Percentiles rank a stretch among this genome's conserved stretches.
These are phyloP conservation scores for Fomitopsis schrenkii DNA, from an alignment of 1,284 basidiomycete species.

Conservation along the genomic window DNA sequence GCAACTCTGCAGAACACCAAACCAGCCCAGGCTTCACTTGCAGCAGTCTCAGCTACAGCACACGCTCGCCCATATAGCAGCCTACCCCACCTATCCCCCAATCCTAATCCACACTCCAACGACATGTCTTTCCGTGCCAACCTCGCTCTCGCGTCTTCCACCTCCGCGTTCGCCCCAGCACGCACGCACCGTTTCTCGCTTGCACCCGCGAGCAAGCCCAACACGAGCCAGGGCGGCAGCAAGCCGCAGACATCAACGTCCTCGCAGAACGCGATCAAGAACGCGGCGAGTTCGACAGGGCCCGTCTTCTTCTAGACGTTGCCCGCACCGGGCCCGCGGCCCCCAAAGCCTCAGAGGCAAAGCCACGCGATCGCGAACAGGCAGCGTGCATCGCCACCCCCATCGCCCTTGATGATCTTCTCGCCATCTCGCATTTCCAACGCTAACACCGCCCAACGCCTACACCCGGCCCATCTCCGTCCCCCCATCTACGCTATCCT, in stretches of 20 bases:
- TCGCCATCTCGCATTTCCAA: not conserved
- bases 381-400: not conserved
- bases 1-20: not conserved
- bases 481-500: slow-evolving; percentile 8
- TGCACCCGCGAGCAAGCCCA: slow-evolving; percentile 5
- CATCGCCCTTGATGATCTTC: not conserved
- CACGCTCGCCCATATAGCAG: not conserved
- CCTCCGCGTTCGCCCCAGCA: slow-evolving; percentile 6
- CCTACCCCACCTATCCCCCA: not conserved
- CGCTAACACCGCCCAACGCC: not conserved
- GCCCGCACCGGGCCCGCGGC: not conserved
- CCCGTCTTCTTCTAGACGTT: slow-evolving; percentile 23
- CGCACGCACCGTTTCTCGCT: not conserved
- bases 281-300: slow-evolving; percentile 18
- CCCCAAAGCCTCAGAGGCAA: not conserved
- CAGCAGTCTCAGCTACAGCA: not conserved
- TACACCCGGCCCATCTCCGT: not conserved
- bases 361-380: not conserved
- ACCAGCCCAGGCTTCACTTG: not conserved
- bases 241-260: slow-evolving; percentile 11
- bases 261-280: slow-evolving; percentile 20
- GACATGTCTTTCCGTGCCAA: not conserved
- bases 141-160: slow-evolving; percentile 10
- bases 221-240: slow-evolving; percentile 11
- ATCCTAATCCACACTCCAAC: not conserved